Evolutionary conservation across 768 basidiomycete species (phyloP).

Genomic region (Phanerochaete sordida): DNA sequence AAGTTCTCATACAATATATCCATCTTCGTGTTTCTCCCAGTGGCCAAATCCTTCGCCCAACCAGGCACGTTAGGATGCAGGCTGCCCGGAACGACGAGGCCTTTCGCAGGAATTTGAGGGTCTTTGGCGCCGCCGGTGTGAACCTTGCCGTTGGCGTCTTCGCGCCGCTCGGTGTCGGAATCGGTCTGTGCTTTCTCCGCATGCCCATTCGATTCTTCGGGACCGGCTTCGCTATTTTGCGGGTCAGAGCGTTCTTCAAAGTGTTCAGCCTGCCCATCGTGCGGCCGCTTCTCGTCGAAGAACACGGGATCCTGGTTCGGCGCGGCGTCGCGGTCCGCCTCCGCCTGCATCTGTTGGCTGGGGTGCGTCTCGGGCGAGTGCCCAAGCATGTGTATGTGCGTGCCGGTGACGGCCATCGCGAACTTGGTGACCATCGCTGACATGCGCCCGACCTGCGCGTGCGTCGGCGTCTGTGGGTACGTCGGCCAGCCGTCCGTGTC

Average conservation of each 20-base stretch:
- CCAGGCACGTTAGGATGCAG: conserved; percentile 12
- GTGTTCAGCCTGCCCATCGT: neutral
- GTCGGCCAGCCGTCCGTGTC: conserved; percentile 18
- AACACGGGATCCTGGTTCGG: conserved; percentile 1
- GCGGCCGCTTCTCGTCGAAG: neutral
- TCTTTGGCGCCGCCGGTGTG: neutral
- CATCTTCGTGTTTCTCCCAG: conserved; percentile 2
- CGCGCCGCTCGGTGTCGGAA: no score
- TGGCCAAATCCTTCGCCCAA: conserved; percentile 18
- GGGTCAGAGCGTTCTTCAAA: no score
- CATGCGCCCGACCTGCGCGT: conserved; percentile 59
- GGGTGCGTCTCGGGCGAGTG: conserved; percentile 4
- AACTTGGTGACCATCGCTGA: conserved; percentile 50
- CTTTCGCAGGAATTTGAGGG: neutral
- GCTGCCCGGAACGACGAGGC: conserved; percentile 2
- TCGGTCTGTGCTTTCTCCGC: neutral
- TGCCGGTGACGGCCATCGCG: conserved; percentile 37
- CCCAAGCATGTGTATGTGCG: conserved; percentile 17
- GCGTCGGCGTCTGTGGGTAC: conserved; percentile 38
- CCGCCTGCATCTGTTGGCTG: conserved; percentile 4
- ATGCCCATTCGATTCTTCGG: no score
- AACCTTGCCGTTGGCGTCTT: neutral
- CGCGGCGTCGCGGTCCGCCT: neutral
- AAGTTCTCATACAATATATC: conserved; percentile 16
- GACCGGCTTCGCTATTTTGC: no score